Conservation (phyloP, 371 early-diverging fungal species). For the Apophysomyces elegans region DNA sequence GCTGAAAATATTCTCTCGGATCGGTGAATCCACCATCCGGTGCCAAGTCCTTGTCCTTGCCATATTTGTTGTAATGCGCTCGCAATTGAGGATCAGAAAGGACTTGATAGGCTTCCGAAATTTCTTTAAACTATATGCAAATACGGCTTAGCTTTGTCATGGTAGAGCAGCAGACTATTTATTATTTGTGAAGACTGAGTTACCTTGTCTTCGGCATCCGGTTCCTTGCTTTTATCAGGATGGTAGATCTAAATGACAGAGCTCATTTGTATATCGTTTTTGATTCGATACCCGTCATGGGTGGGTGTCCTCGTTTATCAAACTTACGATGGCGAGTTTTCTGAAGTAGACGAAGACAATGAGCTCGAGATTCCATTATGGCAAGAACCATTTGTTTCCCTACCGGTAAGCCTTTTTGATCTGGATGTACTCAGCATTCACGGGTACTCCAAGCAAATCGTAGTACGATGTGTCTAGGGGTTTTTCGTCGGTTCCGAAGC, state of each 20-base stretch:
- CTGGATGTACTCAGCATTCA: constrained; percentile 79
- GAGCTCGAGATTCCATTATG: background rate
- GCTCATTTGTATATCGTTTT: background rate
- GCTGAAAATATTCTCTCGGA: constrained; percentile 91
- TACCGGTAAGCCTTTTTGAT: constrained; percentile 96
- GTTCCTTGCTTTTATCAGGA: constrained; percentile 93
- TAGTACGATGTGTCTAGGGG: constrained; percentile 84
- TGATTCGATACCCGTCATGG: constrained; percentile 9
- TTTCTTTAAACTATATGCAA: constrained; percentile 78
- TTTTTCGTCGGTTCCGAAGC: constrained; percentile 68
- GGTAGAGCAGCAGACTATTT: background rate
- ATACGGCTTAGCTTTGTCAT: background rate
- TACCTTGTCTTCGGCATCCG: constrained; percentile 90
- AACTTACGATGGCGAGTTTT: constrained; percentile 51
- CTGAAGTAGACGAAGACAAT: constrained; percentile 21
- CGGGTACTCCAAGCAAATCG: constrained; percentile 82
- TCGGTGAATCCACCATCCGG: constrained; percentile 83
- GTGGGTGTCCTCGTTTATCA: background rate
- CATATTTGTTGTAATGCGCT: constrained; percentile 87
- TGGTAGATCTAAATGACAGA: constrained; percentile 76
- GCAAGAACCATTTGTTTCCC: constrained; percentile 1
- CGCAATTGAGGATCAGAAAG: constrained; percentile 91
- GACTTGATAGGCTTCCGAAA: constrained; percentile 95
- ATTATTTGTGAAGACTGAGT: background rate
- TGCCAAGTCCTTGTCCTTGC: constrained; percentile 71